Base-by-base conservation (phyloP, 2,329 filamentous ascomycete genomes). In the Cephalotrichum gorgonifer region DNA sequence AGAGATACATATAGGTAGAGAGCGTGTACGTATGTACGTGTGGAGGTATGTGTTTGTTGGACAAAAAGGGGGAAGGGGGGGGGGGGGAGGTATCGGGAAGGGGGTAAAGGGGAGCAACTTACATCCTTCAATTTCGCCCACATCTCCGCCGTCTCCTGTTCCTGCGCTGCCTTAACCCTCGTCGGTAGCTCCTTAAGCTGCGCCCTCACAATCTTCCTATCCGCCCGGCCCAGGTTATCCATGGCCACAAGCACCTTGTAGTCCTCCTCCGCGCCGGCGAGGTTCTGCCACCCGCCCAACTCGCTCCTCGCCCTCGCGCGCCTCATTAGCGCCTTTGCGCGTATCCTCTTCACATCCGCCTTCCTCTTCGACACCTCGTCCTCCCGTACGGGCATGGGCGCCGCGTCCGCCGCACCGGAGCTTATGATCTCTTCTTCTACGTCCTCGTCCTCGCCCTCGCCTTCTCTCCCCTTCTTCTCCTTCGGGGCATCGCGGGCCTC, bases 101-200 rank as follows among this genome's bases (percentile, higher is more conserved):
- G 30, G 30, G 30, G n/a, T n/a, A n/a, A n/a, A 44, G 43, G 27
- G 11, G 22, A 22, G 12, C 17, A 46, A 72, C 77, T 69, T 55
- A 81, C 79, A 57, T 85, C 82, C 62, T 95, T 96, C 58, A 98
- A 68, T 70, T 97, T 96, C 17, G 85, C 87, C 89, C 95, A 95
- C 89, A 97, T 96, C 68, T 98, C 91, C 3, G 78, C 83, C 78
- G 93, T 88, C 67, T 98, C 93, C 56, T 76, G 78, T 60, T 95
- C 85, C 67, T 89, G 88, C 1, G 90, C 89, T 17, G 77, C 78
- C 54, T 91, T 86, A 45, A 88, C 76, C 53, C 76, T 74, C 1
- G 75, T 70, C 2, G 88, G 87, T 35, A 97, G 66, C 22, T 72
- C 69, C 14, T 72, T 65, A 51, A 94, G 70, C 56, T 88, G 84